phyloP scores from a whole-genome alignment of 2,329 filamentous ascomycete genomes.

The Pseudogymnoascus sp. region DNA sequence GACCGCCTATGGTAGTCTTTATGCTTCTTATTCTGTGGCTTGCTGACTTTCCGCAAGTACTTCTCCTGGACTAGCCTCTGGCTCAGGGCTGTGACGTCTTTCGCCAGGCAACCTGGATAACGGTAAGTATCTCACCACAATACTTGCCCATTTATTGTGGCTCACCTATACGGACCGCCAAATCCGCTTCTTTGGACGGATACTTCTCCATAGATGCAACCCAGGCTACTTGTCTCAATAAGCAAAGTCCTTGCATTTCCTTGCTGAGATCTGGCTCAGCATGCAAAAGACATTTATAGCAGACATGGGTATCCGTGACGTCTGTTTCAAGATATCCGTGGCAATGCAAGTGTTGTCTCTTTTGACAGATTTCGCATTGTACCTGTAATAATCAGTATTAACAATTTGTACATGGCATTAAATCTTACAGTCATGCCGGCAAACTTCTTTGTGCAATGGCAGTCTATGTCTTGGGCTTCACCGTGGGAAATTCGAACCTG shows the following conservation, averaged over 20 bases:
- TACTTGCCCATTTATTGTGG: not conserved
- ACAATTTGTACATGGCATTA: not conserved
- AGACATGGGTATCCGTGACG: not conserved
- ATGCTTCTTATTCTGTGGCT: not conserved
- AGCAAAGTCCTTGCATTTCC: not conserved
- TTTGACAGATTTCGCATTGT: not conserved
- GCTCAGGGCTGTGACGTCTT: not conserved
- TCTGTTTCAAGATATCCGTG: constrained; percentile 4
- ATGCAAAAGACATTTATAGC: not conserved
- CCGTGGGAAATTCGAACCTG: not conserved
- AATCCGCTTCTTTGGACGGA: not conserved
- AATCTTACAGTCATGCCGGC: not conserved
- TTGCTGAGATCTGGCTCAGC: not conserved
- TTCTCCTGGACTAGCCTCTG: not conserved
- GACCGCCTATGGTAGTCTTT: not conserved
- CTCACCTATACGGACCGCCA: not conserved
- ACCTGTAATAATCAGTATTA: not conserved
- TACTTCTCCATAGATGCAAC: not conserved
- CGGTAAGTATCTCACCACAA: not conserved
- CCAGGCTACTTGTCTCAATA: not conserved
- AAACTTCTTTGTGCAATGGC: not conserved
- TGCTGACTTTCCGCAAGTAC: not conserved
- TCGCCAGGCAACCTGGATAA: not conserved
- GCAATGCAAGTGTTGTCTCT: not conserved
- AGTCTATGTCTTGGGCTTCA: not conserved